A percentile compares a stretch with the other conserved stretches of the same genome.
Conservation (phyloP, 345 rosid species). For the Toxicodendron radicans region DNA sequence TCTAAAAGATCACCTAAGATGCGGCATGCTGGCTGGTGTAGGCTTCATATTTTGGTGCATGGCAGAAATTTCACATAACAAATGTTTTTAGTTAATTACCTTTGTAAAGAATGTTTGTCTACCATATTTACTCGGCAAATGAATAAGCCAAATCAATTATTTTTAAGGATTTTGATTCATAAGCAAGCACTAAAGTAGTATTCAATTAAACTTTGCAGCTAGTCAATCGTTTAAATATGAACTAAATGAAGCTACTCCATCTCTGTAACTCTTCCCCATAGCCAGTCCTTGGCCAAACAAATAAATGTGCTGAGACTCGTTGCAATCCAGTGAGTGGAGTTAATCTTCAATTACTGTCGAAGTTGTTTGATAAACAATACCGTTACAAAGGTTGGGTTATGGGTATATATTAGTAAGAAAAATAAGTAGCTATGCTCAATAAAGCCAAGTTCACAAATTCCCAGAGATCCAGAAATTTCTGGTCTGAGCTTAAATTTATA, state of each 20-base stretch:
- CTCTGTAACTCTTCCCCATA: too few species aligned
- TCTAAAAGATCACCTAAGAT: background rate
- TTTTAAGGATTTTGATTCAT: background rate
- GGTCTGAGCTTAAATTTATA: background rate
- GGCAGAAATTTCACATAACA: too few species aligned
- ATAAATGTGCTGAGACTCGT: background rate
- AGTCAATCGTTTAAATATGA: background rate
- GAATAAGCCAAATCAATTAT: too few species aligned
- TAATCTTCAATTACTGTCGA: constrained; percentile 3
- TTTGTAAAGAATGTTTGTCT: background rate
- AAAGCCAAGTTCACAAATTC: constrained; percentile 17
- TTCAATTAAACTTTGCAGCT: background rate
- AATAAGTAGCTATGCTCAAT: constrained; percentile 14
- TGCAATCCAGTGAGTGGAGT: background rate
- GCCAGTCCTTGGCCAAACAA: background rate
- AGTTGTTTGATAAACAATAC: background rate
- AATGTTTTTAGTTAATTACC: background rate
- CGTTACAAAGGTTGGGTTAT: constrained; percentile 9
- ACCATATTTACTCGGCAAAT: background rate
- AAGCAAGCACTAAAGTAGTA: too few species aligned
- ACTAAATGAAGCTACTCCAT: background rate
- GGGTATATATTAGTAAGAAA: constrained; percentile 28
- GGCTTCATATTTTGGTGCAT: too few species aligned
- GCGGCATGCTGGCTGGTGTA: too few species aligned
- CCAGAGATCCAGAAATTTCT: constrained; percentile 11